Evolutionary conservation across 164 flowering plant genomes (phyloP).

Genomic region (Vitis vinifera): DNA sequence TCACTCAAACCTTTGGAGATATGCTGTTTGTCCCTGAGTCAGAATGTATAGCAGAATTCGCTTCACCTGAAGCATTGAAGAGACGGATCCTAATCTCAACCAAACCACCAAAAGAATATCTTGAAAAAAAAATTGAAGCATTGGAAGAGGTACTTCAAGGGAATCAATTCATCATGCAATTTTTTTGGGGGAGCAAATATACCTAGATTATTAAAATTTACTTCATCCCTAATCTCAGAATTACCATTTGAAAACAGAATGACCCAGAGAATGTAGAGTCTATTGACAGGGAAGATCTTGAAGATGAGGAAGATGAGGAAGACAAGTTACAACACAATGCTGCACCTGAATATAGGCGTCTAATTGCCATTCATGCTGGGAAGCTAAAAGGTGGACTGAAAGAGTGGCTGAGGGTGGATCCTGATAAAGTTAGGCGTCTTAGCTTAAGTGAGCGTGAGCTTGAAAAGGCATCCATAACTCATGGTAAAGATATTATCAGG

Average conservation of each 20-base stretch:
- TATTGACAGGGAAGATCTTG: constrained; percentile 30
- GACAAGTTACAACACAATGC: constrained; percentile 18
- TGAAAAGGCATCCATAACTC: constrained; percentile 31
- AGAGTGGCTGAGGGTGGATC: constrained; percentile 25
- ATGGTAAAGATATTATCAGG: constrained; percentile 39
- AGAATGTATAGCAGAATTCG: constrained; percentile 33
- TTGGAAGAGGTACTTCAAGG: constrained; percentile 28
- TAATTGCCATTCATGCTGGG: constrained; percentile 2
- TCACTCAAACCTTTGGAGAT: constrained; percentile 38
- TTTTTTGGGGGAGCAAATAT: background rate
- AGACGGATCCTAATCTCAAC: constrained; percentile 35
- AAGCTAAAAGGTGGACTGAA: constrained; percentile 35
- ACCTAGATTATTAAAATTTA: too few species aligned
- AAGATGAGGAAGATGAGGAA: constrained; percentile 22
- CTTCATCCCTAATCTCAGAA: background rate
- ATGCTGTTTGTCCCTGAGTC: constrained; percentile 28
- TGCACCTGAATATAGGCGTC: constrained; percentile 34
- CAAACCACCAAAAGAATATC: constrained; percentile 48
- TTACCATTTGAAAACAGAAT: constrained; percentile 12
- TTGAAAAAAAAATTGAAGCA: constrained; percentile 21
- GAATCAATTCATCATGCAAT: background rate
- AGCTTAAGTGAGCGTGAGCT: constrained; percentile 45
- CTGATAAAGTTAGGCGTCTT: background rate
- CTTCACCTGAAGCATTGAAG: constrained; percentile 45
- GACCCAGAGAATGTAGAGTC: constrained; percentile 15